Evolutionary conservation across 768 basidiomycete genomes (phyloP).

Genomic region (Termitomyces sp.): DNA sequence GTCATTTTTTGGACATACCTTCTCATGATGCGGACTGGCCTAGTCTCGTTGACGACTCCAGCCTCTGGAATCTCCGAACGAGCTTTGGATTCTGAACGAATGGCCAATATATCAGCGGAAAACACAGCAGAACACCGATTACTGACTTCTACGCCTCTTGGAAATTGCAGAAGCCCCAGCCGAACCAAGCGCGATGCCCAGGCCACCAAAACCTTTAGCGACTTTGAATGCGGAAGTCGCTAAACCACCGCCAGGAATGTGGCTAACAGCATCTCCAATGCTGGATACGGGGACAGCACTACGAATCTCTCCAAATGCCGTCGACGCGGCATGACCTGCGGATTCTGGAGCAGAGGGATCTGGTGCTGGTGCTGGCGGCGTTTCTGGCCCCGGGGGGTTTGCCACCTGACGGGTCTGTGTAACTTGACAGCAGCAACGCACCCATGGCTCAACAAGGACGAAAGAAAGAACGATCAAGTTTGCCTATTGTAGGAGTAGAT

Average conservation of each 20-base stretch:
- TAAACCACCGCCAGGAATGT: neutral
- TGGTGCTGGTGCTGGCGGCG: neutral
- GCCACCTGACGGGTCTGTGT: neutral
- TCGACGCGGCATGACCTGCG: neutral
- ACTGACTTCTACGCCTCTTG: conserved; percentile 2
- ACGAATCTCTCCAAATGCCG: neutral
- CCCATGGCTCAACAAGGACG: neutral
- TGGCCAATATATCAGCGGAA: neutral
- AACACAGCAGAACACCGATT: neutral
- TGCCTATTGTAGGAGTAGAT: neutral
- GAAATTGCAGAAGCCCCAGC: neutral
- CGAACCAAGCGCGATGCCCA: neutral
- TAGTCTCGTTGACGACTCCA: neutral
- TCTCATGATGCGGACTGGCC: conserved; percentile 10
- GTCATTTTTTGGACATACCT: conserved; percentile 15
- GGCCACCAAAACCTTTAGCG: conserved; percentile 3
- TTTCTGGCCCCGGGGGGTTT: neutral
- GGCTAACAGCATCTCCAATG: neutral
- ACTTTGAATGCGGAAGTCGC: conserved; percentile 4
- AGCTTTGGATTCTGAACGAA: conserved; percentile 1
- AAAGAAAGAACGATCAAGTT: neutral
- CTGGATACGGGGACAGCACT: neutral
- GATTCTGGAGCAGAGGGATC: neutral
- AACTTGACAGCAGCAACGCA: neutral
- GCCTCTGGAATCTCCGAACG: neutral